Evolutionary conservation across 495 filamentous ascomycete species (phyloP).

Genomic region (Pyrenopolyporus hunteri): DNA sequence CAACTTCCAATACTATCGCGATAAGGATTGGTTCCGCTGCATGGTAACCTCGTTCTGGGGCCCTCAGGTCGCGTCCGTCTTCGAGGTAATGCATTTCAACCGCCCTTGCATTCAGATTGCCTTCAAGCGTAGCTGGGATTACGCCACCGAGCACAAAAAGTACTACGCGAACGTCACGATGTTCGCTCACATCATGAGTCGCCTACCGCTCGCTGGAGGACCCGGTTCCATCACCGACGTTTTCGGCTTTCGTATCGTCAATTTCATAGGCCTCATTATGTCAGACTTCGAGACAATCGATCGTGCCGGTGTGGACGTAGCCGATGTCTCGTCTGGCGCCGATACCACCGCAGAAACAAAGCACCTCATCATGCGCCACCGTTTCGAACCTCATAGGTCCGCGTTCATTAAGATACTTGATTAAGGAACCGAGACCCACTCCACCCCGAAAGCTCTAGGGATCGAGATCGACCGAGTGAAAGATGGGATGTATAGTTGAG

Average conservation of each 20-base stretch:
- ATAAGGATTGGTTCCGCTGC: conserved; percentile 7
- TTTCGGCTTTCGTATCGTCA: conserved; percentile 14
- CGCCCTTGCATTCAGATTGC: conserved; percentile 13
- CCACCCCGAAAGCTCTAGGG: not conserved
- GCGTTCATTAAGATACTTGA: not conserved
- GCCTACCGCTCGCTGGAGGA: not conserved
- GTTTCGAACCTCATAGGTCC: not conserved
- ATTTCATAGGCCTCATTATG: not conserved
- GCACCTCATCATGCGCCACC: not conserved
- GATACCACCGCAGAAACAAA: no score
- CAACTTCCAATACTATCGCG: not conserved
- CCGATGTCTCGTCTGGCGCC: no score
- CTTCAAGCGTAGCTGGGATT: not conserved
- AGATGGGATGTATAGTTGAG: no score
- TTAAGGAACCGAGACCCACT: not conserved
- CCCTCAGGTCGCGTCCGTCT: not conserved
- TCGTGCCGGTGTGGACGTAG: not conserved
- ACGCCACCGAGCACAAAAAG: not conserved
- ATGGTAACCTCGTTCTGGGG: conserved; percentile 20
- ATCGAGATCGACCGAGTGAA: no score
- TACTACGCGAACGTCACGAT: not conserved
- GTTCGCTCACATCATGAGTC: conserved; percentile 12
- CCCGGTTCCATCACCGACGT: not conserved
- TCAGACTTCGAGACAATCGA: not conserved
- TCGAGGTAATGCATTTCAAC: not conserved